Conservation (phyloP, 805 yeast species). For the Saccharomycopsis malanga region DNA sequence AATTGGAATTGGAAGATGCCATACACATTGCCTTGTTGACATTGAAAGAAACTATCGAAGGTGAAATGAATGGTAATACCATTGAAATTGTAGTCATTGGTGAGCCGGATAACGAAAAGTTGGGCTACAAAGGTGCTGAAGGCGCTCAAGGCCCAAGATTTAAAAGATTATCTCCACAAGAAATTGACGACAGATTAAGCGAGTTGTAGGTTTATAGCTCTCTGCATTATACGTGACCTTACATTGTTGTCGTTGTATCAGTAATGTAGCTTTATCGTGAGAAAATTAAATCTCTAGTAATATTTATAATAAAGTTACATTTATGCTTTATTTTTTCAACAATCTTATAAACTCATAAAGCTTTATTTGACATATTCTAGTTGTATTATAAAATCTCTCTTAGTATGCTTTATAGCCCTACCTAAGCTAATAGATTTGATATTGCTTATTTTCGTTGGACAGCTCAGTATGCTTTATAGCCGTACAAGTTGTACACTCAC, state of each 20-base stretch:
- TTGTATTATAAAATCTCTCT: no score
- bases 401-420: no score
- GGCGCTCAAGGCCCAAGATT: constrained; percentile 83
- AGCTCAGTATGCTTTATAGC: no score
- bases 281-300: no score
- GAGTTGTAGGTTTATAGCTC: constrained; percentile 59
- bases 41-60: constrained; percentile 93
- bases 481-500: no score
- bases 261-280: no score
- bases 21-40: constrained; percentile 93
- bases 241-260: no score
- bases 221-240: background rate
- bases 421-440: no score
- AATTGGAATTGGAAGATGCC: constrained; percentile 95
- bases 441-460: no score
- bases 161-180: constrained; percentile 77
- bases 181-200: constrained; percentile 91
- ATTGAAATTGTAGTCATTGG: constrained; percentile 89
- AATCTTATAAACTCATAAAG: no score
- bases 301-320: background rate
- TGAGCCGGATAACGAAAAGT: constrained; percentile 67
- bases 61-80: constrained; percentile 94
- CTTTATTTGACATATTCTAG: no score
- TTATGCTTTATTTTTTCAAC: background rate
- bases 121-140: constrained; percentile 81